Evolutionary conservation across 495 filamentous ascomycete species (phyloP), one percentile per base, ranked within the genome.

Genomic region (Podospora pseudoanserina): DNA sequence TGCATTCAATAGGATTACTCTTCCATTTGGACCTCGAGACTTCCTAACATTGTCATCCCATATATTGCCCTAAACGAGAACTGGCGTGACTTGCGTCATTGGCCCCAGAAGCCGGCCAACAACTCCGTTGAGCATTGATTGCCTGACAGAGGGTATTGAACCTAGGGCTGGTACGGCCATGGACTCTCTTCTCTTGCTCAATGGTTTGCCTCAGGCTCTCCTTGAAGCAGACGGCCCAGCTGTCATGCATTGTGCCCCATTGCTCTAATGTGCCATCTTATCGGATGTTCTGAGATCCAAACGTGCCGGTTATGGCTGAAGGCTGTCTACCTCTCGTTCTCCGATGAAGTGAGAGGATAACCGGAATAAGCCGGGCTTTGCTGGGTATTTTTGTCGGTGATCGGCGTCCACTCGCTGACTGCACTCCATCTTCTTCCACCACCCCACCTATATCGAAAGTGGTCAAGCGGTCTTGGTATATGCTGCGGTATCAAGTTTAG

Each of bases 31-130:
- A 18, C 5, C 60, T 39, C 67, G 65, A 27, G 63, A 9, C 39
- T 2, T 66, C 3, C n/a, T 16, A 6, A 75, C 73, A 70, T 84
- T 85, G 18, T 73, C 82, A 63, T 85, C 75, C 81, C 82, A 84
- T 19, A 83, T 67, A 69, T 86, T 81, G 0, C 82, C 83, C 67
- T 85, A 83, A 2, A 84, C 76, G 2, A 86, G 73, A 6, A 72
- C 74, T 1, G 84, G 83, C 34, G 75, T 74, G 56, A 86, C 30
- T 4, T 32, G 4, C 4, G 4, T 4, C 30, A 32, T 32, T 2
- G 80, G 78, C 9, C 79, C 55, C 1, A 83, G 70, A 1, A 83
- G 71, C 7, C 76, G 68, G 2, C 79, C 79, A 27, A 85, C 76
- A 16, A 83, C 77, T 49, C 78, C 76, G 7, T 75, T 74, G 54